Percentiles rank a stretch among this genome's conserved stretches.
Evolutionary conservation across 371 early-diverging fungal species (phyloP).

Genomic region (Mortierella sp.): DNA sequence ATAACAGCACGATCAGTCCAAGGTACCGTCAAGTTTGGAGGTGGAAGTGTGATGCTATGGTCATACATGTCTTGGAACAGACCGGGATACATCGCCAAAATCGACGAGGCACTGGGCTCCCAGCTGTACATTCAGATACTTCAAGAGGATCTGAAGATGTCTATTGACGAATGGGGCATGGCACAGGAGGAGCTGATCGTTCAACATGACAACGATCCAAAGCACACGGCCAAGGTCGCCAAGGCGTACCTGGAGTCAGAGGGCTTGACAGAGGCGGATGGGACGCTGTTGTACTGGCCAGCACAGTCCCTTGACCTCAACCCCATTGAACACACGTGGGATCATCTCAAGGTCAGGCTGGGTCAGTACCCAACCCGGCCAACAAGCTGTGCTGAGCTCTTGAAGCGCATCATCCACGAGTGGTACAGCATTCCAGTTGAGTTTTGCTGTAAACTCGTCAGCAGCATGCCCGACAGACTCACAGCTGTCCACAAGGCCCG

Average conservation of each 20-base stretch:
- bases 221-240: constrained; percentile 50
- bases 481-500: no score
- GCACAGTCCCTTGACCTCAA: constrained; percentile 58
- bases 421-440: no score
- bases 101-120: constrained; percentile 40
- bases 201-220: constrained; percentile 59
- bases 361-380: constrained; percentile 5
- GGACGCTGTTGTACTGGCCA: constrained; percentile 48
- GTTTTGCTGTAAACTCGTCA: no score
- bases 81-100: constrained; percentile 27
- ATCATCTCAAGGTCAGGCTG: constrained; percentile 25
- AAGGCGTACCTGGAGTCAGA: constrained; percentile 11
- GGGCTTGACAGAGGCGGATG: neutral
- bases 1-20: constrained; percentile 11
- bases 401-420: no score
- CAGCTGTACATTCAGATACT: constrained; percentile 45
- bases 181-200: constrained; percentile 25
- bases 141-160: constrained; percentile 18
- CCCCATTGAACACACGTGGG: constrained; percentile 56
- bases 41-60: constrained; percentile 37
- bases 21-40: constrained; percentile 43
- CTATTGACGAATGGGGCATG: constrained; percentile 23
- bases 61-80: no score
- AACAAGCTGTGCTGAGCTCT: no score
- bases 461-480: no score